phyloP scores from a whole-genome alignment of 2,329 filamentous ascomycete species.

The Pseudocercospora pini-densiflorae region DNA sequence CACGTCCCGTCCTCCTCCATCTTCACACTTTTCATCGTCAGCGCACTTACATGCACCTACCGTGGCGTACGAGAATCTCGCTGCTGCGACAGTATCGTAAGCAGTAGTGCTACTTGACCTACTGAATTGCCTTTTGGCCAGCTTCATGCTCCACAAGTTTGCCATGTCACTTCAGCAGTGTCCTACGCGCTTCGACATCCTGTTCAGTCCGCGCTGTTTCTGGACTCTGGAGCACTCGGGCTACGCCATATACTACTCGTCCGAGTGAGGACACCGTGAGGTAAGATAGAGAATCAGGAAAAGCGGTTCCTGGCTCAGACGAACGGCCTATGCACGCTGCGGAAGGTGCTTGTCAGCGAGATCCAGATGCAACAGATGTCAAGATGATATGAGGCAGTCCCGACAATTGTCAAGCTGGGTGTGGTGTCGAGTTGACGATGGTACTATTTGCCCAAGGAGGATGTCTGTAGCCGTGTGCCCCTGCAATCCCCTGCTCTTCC shows the following conservation, averaged over 20 bases:
- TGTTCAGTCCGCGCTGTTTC: too few relatives aligned
- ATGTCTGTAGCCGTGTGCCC: neutral
- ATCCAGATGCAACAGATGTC: neutral
- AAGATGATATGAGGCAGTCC: neutral
- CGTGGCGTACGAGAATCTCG: neutral
- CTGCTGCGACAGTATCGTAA: neutral
- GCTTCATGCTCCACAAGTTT: neutral
- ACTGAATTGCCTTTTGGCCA: neutral
- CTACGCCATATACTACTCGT: neutral
- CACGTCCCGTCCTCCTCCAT: neutral
- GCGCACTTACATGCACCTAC: neutral
- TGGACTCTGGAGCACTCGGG: too few relatives aligned
- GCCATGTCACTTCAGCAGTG: neutral
- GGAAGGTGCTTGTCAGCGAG: neutral
- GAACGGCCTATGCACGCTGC: neutral
- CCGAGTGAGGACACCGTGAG: neutral
- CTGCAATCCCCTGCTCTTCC: neutral
- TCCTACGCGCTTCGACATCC: too few relatives aligned
- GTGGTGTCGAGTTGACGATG: too few relatives aligned
- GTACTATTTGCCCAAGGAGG: neutral
- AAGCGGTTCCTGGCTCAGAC: neutral
- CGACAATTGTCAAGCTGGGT: too few relatives aligned
- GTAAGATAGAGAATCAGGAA: too few relatives aligned
- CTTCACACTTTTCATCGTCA: neutral
- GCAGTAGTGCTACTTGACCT: neutral